phyloP scores from a whole-genome alignment of 2,329 filamentous ascomycete genomes.

The Tricladium varicosporioides region DNA sequence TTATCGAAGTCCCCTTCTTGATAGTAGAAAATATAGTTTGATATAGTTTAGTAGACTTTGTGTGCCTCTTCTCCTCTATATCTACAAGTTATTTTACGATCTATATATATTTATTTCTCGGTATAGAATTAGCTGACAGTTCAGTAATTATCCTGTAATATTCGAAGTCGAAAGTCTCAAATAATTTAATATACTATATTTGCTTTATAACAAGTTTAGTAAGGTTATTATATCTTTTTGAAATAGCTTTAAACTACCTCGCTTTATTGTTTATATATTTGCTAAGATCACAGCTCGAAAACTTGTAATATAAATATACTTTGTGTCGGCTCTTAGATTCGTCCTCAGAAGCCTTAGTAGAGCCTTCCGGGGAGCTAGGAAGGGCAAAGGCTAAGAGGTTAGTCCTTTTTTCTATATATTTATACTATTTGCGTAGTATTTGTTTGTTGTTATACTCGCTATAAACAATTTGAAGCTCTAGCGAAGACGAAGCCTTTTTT shows the following conservation, averaged over 20 bases:
- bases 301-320: slow-evolving; percentile 1
- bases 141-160: slow-evolving; percentile 5
- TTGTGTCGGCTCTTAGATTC: slow-evolving; percentile 5
- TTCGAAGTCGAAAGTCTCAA: slow-evolving; percentile 10
- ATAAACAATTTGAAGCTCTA: not conserved
- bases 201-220: slow-evolving; percentile 6
- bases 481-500: too few species aligned
- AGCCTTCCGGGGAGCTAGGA: not conserved
- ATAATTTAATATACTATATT: slow-evolving; percentile 1
- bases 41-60: slow-evolving; percentile 10
- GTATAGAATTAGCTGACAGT: slow-evolving; percentile 12
- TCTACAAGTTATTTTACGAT: slow-evolving; percentile 13
- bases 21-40: slow-evolving; percentile 5
- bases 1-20: slow-evolving; percentile 9
- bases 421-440: not conserved
- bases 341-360: slow-evolving; percentile 3
- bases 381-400: not conserved
- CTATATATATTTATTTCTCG: slow-evolving; percentile 11
- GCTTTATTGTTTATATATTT: slow-evolving; percentile 3
- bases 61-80: slow-evolving; percentile 8
- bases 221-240: slow-evolving; percentile 7
- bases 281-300: not conserved
- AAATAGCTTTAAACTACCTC: slow-evolving; percentile 3
- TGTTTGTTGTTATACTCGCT: too few species aligned
- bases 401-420: not conserved